Conservation (phyloP, 1,139 yeast genomes). For the Yamadazyma kanchanaburiensis region DNA sequence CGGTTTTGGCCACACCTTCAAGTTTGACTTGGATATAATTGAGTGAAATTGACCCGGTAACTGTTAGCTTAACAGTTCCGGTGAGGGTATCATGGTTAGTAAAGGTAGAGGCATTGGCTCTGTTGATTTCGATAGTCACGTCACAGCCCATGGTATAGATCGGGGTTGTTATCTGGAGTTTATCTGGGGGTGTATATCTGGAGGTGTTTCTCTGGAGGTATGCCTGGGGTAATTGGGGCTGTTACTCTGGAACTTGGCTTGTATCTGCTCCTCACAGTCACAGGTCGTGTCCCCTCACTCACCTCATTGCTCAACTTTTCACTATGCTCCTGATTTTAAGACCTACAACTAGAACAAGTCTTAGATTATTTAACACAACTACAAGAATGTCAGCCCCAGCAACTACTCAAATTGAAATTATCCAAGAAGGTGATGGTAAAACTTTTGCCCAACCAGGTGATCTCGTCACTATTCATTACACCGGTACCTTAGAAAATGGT, state of each 20-base stretch:
- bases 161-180: no score
- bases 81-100: conserved; percentile 49
- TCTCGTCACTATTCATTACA: conserved; percentile 87
- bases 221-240: no score
- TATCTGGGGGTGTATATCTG: no score
- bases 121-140: conserved; percentile 36
- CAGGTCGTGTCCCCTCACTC: no score
- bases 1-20: conserved; percentile 51
- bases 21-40: conserved; percentile 55
- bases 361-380: no score
- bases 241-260: no score
- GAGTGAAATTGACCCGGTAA: conserved; percentile 45
- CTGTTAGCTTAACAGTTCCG: conserved; percentile 46
- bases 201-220: no score
- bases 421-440: conserved; percentile 72
- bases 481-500: conserved; percentile 92
- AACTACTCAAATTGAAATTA: conserved; percentile 41
- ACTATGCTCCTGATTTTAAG: conserved; percentile 1
- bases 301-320: no score
- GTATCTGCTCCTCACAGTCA: no score
- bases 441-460: conserved; percentile 87
- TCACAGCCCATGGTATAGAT: conserved; percentile 22
- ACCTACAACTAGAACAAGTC: no score
- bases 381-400: conserved; percentile 41
- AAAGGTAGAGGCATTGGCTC: conserved; percentile 37